Base-by-base conservation (phyloP, 139 green algal species). In the Trebouxia sp. region DNA sequence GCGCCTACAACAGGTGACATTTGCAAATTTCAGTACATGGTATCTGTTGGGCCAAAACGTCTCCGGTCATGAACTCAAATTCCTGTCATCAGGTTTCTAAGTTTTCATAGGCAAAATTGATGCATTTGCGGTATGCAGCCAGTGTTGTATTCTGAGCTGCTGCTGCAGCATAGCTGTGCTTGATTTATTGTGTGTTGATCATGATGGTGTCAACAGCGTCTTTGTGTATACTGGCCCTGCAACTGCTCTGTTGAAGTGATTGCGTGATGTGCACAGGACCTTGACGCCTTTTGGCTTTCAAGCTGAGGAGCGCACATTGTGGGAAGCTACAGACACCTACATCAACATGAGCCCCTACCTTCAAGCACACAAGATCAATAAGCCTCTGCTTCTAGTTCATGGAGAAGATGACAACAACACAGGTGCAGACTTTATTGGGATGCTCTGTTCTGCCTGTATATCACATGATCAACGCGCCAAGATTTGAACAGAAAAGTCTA, bases 251-350 rank as follows among this genome's bases (percentile, higher is more conserved):
- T n/a, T n/a, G n/a, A n/a, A n/a, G n/a, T n/a, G 9, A 30, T 26
- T 65, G 9, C 12, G 26, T 62, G 50, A 14, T 42, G n/a, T 72
- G 62, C 26, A 3, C 78, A 83, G 82, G 70, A 99, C 97, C 6
- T 89, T 99, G 32, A 99, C 97, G 7, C 97, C 97, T 1, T 99
- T 99, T 87, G 93, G 95, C 9, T 99, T 99, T 87, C 94, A 98
- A 85, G 87, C 88, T 2, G 97, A 99, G 88, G 92, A 99, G 88
- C 88, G 97, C 51, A 98, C 96, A 8, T 79, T 98, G 69, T 99
- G 97, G 97, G 78, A 98, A 89, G 93, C 93, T 14, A 88, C 92
- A 0, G 93, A 98, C 1, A 92, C 92, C 8, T 99, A 99, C 85
- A 83, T 83, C 26, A 89, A 83, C n/a, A 99, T 99, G 96, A 91